phyloP scores from a whole-genome alignment of 768 basidiomycete genomes.

The Pleurotus platypus region DNA sequence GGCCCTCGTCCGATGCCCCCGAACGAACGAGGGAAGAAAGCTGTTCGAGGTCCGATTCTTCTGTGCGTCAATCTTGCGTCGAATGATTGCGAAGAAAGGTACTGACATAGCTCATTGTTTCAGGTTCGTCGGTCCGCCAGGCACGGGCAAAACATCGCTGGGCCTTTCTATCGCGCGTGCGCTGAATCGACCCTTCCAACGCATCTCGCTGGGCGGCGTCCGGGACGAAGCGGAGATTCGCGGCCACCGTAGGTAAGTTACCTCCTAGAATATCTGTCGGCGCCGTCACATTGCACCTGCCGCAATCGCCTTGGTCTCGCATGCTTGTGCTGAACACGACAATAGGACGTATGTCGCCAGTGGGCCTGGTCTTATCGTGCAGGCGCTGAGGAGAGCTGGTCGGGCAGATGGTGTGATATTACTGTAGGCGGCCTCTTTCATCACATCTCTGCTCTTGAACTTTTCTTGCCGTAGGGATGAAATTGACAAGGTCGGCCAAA shows the following conservation, averaged over 20 bases:
- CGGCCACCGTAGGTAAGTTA: constrained; percentile 41
- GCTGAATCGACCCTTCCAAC: constrained; percentile 81
- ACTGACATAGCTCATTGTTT: constrained; percentile 9
- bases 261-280: not conserved
- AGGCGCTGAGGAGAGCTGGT: constrained; percentile 82
- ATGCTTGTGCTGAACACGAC: constrained; percentile 11
- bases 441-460: not conserved
- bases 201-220: constrained; percentile 89
- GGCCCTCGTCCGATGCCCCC: not conserved
- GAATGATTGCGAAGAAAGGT: not conserved
- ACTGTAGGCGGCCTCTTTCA: constrained; percentile 37
- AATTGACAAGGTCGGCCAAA: constrained; percentile 86
- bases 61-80: constrained; percentile 33
- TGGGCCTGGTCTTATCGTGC: constrained; percentile 80
- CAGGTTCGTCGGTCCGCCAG: constrained; percentile 88
- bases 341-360: constrained; percentile 88
- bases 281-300: not conserved
- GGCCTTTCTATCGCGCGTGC: constrained; percentile 87
- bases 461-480: constrained; percentile 56
- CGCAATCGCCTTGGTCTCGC: not conserved
- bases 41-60: constrained; percentile 71
- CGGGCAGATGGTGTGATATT: constrained; percentile 78
- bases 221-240: constrained; percentile 88
- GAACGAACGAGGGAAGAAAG: constrained; percentile 27
- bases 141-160: constrained; percentile 88